A percentile compares a stretch with the other conserved stretches of the same genome.
Evolutionary conservation across 2,329 filamentous ascomycete genomes (phyloP).

Genomic region (Penicillium polonicum): DNA sequence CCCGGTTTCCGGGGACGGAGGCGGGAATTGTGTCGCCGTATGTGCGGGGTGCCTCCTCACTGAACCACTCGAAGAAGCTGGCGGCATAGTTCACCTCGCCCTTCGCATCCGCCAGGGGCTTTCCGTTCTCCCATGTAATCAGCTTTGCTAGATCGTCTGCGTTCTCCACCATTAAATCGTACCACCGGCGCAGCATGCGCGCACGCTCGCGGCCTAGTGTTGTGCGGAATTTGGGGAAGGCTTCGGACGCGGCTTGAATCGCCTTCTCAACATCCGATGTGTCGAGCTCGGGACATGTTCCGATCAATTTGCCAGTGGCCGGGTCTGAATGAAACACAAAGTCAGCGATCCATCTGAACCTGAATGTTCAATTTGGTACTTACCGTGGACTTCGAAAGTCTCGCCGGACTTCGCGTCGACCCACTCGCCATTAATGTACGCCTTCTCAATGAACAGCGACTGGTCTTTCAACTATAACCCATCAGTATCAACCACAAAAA

Average conservation of each 20-base stretch:
- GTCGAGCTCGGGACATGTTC: slow-evolving; percentile 77
- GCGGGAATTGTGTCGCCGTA: slow-evolving; percentile 64
- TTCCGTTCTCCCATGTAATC: slow-evolving; percentile 70
- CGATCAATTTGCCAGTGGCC: slow-evolving; percentile 75
- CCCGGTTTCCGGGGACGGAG: slow-evolving; percentile 57
- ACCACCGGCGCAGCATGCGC: slow-evolving; percentile 65
- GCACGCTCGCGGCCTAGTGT: slow-evolving; percentile 61
- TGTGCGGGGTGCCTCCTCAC: slow-evolving; percentile 58
- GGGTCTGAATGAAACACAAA: slow-evolving; percentile 60
- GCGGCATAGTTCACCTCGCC: slow-evolving; percentile 60
- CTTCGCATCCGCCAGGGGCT: slow-evolving; percentile 61
- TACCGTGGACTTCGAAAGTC: slow-evolving; percentile 83
- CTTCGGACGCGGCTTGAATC: slow-evolving; percentile 77
- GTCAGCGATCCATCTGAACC: not conserved
- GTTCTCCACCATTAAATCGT: slow-evolving; percentile 65
- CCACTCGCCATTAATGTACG: slow-evolving; percentile 93
- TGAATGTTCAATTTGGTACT: slow-evolving; percentile 4
- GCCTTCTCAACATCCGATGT: slow-evolving; percentile 73
- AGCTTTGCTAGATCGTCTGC: slow-evolving; percentile 64
- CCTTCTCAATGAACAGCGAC: slow-evolving; percentile 78
- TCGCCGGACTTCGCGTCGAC: slow-evolving; percentile 79
- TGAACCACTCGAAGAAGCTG: slow-evolving; percentile 63
- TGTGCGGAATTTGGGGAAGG: slow-evolving; percentile 62
- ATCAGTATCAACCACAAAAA: slow-evolving; percentile 1
- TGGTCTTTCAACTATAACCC: slow-evolving; percentile 66